Evolutionary conservation across 441 rosid species (phyloP).

Genomic region (Corymbia calophylla): DNA sequence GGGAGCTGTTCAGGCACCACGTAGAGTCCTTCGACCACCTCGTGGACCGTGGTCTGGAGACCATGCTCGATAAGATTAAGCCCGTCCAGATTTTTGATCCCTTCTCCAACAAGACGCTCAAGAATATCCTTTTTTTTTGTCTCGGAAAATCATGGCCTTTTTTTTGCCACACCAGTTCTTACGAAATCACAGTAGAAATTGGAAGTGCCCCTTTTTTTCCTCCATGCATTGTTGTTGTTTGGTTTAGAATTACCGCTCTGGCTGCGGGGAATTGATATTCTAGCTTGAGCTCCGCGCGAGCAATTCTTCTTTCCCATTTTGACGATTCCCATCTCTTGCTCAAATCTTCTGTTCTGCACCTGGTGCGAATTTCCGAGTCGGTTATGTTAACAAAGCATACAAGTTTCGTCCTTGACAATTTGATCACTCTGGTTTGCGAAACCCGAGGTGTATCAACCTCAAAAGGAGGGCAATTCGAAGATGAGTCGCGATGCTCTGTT

Average conservation of each 20-base stretch:
- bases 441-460: slow-evolving; percentile 55
- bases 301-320: neutral
- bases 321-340: neutral
- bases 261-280: neutral
- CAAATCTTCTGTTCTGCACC: neutral
- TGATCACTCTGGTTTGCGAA: slow-evolving; percentile 50
- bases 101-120: slow-evolving; percentile 31
- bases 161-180: neutral
- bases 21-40: slow-evolving; percentile 82
- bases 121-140: slow-evolving; percentile 53
- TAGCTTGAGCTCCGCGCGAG: neutral
- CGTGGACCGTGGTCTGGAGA: slow-evolving; percentile 64
- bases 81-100: slow-evolving; percentile 50
- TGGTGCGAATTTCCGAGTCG: neutral
- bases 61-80: slow-evolving; percentile 51
- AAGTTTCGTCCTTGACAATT: slow-evolving; percentile 42
- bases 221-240: neutral
- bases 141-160: neutral
- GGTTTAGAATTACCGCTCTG: neutral
- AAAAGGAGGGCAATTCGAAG: slow-evolving; percentile 46
- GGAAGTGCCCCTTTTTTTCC: neutral
- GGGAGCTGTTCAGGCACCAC: slow-evolving; percentile 73
- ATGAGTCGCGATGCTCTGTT: slow-evolving; percentile 30
- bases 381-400: neutral
- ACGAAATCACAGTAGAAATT: neutral